Base-by-base conservation (phyloP, 495 filamentous ascomycete genomes). In the Haplographium delicatum region DNA sequence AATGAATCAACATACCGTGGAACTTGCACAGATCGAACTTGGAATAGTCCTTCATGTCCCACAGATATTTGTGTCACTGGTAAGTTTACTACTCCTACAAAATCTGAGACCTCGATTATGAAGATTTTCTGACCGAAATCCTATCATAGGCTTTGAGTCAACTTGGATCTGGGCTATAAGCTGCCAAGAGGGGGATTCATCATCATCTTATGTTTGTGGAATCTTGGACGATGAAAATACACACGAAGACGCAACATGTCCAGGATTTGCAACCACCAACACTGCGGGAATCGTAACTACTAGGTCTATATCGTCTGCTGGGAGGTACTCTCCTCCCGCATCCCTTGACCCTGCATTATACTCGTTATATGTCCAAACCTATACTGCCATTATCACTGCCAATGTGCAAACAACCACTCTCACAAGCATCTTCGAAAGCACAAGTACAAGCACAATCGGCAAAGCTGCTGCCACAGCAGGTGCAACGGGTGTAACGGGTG, bases 1-100 rank as follows among this genome's bases (percentile, higher is more conserved):
- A 38, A 23, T n/a, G 16, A 30, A 18, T 2, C 24, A 2, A 10
- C 33, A 13, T 56, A 56, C 30, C 33, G 54, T 31, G 54, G 47
- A 13, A 47, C 54, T 2, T 56, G 54, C 26, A 56, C 54, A n/a
- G 54, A 56, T 30, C 23, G 54, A 20, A 56, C 54, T 2, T 56
- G 47, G 43, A 43, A 51, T 20, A 48, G 51, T 19, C 54, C 54
- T 0, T 28, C 47, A n/a, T 56, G 54, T 30, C 30, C 31, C 22
- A 39, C 43, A 0, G 20, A 51, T 27, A 51, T 51, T 16, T 56
- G 54, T 25, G 41, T 56, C 5, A 45, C 34, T 28, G 54, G 54
- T 56, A 43, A 9, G 45, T 31, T 18, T 26, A 3, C 26, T 24
- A 6, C 19, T 15, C 26, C 26, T 4, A 18, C 15, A 22, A 44